Conservation (phyloP, 1,284 basidiomycete species). For the Cutaneotrichosporon mucoides region DNA sequence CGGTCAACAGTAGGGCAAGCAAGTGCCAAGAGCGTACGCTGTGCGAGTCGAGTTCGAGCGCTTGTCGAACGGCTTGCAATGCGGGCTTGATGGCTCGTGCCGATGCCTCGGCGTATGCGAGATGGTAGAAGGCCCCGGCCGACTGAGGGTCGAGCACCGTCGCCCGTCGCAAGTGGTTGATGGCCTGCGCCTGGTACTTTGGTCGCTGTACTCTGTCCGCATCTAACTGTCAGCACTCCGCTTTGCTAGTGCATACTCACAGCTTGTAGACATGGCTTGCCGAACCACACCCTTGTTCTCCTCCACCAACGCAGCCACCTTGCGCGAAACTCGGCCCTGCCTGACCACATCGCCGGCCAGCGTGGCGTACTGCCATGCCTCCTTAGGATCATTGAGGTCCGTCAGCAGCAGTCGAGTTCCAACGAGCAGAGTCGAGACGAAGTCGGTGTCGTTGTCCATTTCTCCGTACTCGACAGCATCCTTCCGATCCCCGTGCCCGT, state of each 20-base stretch:
- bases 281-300: slow-evolving; percentile 47
- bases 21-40: slow-evolving; percentile 88
- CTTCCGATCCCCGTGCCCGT: slow-evolving; percentile 22
- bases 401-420: slow-evolving; percentile 69
- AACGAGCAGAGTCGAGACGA: slow-evolving; percentile 67
- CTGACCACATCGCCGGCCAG: slow-evolving; percentile 43
- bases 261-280: slow-evolving; percentile 42
- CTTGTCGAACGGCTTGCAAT: slow-evolving; percentile 63
- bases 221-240: slow-evolving; percentile 51
- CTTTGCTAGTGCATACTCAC: slow-evolving; percentile 16
- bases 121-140: slow-evolving; percentile 65
- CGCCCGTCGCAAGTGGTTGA: slow-evolving; percentile 58
- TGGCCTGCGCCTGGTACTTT: slow-evolving; percentile 58
- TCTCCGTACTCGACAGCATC: slow-evolving; percentile 20
- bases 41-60: slow-evolving; percentile 68
- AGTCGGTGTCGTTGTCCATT: slow-evolving; percentile 62
- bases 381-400: slow-evolving; percentile 42
- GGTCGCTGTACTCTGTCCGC: slow-evolving; percentile 62
- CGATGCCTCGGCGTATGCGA: slow-evolving; percentile 70
- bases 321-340: slow-evolving; percentile 5
- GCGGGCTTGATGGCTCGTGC: slow-evolving; percentile 68
- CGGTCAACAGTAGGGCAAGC: slow-evolving; percentile 74
- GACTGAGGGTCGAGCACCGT: slow-evolving; percentile 58
- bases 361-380: slow-evolving; percentile 45
- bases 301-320: slow-evolving; percentile 35